Evolutionary conservation across 202 grass and related monocot species (phyloP).

Genomic region (Saccharum hybrid): DNA sequence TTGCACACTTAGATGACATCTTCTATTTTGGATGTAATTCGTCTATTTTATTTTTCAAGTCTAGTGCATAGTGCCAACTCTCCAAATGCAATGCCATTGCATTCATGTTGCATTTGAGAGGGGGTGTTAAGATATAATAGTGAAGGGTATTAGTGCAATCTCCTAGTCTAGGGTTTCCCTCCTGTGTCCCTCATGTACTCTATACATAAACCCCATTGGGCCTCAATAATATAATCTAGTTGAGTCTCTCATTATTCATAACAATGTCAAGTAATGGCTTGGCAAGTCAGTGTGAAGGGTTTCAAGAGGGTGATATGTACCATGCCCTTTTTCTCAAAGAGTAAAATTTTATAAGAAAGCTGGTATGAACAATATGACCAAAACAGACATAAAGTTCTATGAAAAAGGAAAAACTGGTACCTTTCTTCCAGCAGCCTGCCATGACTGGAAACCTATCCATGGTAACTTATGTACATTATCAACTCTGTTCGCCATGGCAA

Average conservation of each 20-base stretch:
- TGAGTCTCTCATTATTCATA: neutral
- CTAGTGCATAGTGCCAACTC: neutral
- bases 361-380: constrained; percentile 29
- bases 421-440: constrained; percentile 79
- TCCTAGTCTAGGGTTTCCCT: neutral
- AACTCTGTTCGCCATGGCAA: constrained; percentile 83
- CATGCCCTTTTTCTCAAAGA: constrained; percentile 20
- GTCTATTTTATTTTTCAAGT: neutral
- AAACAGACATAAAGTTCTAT: constrained; percentile 34
- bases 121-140: neutral
- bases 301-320: neutral
- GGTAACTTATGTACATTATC: constrained; percentile 94
- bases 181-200: neutral
- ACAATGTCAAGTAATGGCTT: constrained; percentile 1
- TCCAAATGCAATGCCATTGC: neutral
- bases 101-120: neutral
- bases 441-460: constrained; percentile 99
- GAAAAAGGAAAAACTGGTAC: constrained; percentile 50
- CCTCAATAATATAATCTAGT: neutral
- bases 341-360: constrained; percentile 12
- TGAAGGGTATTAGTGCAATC: neutral
- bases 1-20: neutral
- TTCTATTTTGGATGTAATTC: neutral
- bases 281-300: neutral
- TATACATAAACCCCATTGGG: neutral